Conservation (phyloP, 345 rosid genomes). For the Turritis glabra region DNA sequence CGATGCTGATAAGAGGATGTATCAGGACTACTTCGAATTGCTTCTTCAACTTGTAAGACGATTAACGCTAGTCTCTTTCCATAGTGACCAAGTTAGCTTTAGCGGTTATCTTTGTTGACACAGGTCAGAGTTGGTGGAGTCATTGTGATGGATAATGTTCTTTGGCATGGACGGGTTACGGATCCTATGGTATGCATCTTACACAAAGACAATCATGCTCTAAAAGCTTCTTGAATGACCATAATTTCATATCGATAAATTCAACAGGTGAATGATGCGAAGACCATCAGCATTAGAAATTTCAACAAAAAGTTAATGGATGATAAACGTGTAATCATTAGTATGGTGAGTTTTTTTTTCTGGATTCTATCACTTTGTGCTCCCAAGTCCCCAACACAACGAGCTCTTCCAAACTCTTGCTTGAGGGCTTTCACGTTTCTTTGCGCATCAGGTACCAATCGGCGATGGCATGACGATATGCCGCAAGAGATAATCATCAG, state of each 20-base stretch:
- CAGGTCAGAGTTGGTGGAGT: constrained; percentile 87
- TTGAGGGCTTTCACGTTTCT: background rate
- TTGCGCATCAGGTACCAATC: constrained; percentile 66
- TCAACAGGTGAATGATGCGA: constrained; percentile 71
- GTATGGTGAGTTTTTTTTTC: constrained; percentile 59
- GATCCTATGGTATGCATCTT: constrained; percentile 63
- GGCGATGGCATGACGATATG: constrained; percentile 95
- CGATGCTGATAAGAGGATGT: constrained; percentile 96
- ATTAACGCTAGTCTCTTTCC: background rate
- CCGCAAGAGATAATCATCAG: constrained; percentile 52
- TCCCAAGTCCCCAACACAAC: background rate
- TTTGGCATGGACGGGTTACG: constrained; percentile 93
- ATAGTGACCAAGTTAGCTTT: background rate
- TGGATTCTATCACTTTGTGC: background rate
- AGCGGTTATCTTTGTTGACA: constrained; percentile 19
- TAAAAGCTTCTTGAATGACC: background rate
- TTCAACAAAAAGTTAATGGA: constrained; percentile 69
- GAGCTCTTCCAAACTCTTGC: background rate
- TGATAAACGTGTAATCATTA: constrained; percentile 73
- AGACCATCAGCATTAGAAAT: constrained; percentile 69
- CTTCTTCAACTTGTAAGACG: constrained; percentile 74
- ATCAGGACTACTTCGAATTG: constrained; percentile 81
- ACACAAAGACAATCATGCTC: background rate
- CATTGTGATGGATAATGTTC: constrained; percentile 88
- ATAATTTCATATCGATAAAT: constrained; percentile 3